phyloP scores from a whole-genome alignment of 2,329 filamentous ascomycete genomes.

The Davidsoniella eucalypti region DNA sequence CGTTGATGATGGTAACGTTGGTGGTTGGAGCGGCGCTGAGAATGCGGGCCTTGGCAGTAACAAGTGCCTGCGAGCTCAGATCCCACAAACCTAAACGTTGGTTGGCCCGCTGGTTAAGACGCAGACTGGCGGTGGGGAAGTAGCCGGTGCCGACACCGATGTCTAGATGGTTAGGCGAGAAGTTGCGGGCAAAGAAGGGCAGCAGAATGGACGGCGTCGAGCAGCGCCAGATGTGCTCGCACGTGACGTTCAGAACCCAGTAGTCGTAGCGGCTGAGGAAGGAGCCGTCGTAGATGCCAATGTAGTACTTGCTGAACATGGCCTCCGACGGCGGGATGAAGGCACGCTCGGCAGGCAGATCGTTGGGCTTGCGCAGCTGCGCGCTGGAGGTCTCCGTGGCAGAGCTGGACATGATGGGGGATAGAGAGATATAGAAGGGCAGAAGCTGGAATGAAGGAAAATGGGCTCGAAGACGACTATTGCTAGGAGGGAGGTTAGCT shows the following conservation, averaged over 20 bases:
- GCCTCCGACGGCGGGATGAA: not conserved
- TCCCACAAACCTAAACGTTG: slow-evolving; percentile 23
- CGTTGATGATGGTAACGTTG: slow-evolving; percentile 16
- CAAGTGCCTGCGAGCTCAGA: slow-evolving; percentile 21
- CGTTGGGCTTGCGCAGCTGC: not conserved
- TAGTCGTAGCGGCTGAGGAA: slow-evolving; percentile 18
- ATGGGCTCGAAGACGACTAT: not conserved
- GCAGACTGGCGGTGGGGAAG: slow-evolving; percentile 20
- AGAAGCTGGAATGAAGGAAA: not conserved
- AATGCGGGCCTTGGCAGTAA: slow-evolving; percentile 17
- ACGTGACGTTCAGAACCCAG: slow-evolving; percentile 22
- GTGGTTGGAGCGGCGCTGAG: slow-evolving; percentile 8
- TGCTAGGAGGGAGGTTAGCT: not conserved
- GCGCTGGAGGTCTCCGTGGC: not conserved
- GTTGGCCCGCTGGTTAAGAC: slow-evolving; percentile 12
- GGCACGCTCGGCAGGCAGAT: not conserved
- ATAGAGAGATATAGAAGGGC: not conserved
- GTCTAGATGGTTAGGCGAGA: slow-evolving; percentile 23
- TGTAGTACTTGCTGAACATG: slow-evolving; percentile 4
- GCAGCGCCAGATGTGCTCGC: slow-evolving; percentile 23
- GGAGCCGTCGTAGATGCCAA: slow-evolving; percentile 5
- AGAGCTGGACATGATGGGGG: not conserved
- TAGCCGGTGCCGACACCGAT: slow-evolving; percentile 25
- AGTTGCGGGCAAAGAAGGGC: slow-evolving; percentile 21
- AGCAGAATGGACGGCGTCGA: slow-evolving; percentile 18